phyloP scores from a whole-genome alignment of 495 filamentous ascomycete genomes.

The Zalerion maritima region DNA sequence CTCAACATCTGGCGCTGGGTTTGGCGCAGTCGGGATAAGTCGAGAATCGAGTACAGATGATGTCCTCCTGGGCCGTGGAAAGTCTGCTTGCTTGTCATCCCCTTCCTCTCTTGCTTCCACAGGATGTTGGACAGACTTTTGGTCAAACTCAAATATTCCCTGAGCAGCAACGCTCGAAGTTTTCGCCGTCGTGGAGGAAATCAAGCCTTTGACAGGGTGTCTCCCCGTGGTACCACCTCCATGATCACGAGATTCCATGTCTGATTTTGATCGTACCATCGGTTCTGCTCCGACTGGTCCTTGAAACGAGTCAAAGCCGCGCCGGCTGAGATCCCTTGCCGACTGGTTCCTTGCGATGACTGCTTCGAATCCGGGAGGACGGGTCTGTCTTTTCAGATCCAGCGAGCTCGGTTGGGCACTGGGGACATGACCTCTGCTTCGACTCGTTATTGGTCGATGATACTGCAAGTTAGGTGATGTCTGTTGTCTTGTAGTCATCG shows the following conservation, averaged over 20 bases:
- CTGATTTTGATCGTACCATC: constrained; percentile 19
- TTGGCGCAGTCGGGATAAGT: constrained; percentile 26
- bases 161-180: constrained; percentile 18
- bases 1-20: constrained; percentile 16
- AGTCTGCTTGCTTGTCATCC: not conserved
- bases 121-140: constrained; percentile 8
- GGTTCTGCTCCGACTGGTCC: no score
- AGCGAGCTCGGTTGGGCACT: no score
- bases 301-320: no score
- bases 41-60: constrained; percentile 15
- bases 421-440: no score
- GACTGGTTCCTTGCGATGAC: no score
- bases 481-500: no score
- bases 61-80: constrained; percentile 1
- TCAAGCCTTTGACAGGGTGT: constrained; percentile 11
- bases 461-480: no score
- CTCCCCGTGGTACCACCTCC: constrained; percentile 11
- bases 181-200: constrained; percentile 18
- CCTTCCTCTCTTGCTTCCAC: not conserved
- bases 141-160: constrained; percentile 21
- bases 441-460: no score
- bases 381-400: no score
- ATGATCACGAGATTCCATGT: constrained; percentile 9
- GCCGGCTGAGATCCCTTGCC: no score
- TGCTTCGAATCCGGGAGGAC: no score